Percentiles rank a stretch among this genome's conserved stretches.
Conservation (phyloP, 2,329 filamentous ascomycete species). For the Pyrenophora tritici-repentis region DNA sequence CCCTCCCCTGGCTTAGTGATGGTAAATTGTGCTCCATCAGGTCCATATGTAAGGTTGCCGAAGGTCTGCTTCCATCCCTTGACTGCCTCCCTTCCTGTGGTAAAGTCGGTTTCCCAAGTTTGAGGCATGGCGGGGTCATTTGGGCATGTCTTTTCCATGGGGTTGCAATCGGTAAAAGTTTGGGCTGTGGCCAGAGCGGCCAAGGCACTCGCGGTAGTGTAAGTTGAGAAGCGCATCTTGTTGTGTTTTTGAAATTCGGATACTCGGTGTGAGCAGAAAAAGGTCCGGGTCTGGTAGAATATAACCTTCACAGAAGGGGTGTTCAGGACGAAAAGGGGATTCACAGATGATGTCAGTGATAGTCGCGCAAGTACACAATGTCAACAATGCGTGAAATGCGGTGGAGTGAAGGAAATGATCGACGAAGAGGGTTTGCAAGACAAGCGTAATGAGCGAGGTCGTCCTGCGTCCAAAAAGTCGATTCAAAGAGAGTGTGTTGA, state of each 20-base stretch:
- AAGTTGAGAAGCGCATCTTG: constrained; percentile 40
- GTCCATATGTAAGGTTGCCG: constrained; percentile 51
- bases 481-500: constrained; percentile 32
- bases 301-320: constrained; percentile 41
- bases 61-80: constrained; percentile 47
- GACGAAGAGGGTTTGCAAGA: constrained; percentile 27
- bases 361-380: constrained; percentile 8
- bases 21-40: constrained; percentile 56
- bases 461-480: constrained; percentile 36
- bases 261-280: background rate
- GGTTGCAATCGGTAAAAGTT: constrained; percentile 54
- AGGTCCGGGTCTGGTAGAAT: constrained; percentile 15
- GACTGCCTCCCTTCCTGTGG: constrained; percentile 44
- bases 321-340: constrained; percentile 8
- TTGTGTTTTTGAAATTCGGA: background rate
- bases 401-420: constrained; percentile 32
- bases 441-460: constrained; percentile 33
- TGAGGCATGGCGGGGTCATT: constrained; percentile 51
- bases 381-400: constrained; percentile 18
- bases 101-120: constrained; percentile 52
- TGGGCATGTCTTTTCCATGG: constrained; percentile 51
- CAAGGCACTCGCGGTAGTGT: constrained; percentile 37
- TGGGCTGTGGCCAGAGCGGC: constrained; percentile 47
- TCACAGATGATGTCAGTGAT: constrained; percentile 16
- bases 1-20: constrained; percentile 56